Evolutionary conservation across 495 filamentous ascomycete species (phyloP), one percentile per base, ranked within the genome.

Genomic region (Penicillium crystallinum): DNA sequence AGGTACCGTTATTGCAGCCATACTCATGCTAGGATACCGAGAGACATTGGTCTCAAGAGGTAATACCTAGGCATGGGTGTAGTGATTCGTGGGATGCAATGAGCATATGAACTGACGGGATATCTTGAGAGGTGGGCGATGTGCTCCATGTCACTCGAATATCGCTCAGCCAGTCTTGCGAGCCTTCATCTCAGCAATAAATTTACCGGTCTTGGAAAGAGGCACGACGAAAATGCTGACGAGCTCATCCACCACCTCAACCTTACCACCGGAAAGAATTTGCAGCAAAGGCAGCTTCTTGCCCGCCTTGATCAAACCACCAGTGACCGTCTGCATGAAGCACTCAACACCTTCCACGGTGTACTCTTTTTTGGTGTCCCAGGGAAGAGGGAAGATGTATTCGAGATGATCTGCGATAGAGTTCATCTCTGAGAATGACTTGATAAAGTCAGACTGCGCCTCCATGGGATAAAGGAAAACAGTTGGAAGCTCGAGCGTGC

Each of bases 261-360:
- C 81, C 57, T 88, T 91, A n/a, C 87, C 85, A 12, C 77, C 70
- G n/a, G 74, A 73, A 52, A 97, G 69, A 46, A 88, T 78, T 72
- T 90, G 86, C 54, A 89, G 61, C 54, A 97, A 63, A 18, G 82
- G 73, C 47, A 89, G 70, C 64, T 91, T 95, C 79, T 85, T 89
- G n/a, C 93, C 92, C 0, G 88, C 84, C 70, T 95, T 96, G 50
- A 92, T 77, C 57, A 98, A 59, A 10, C 93, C 95, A 0, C 91
- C 90, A 0, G 75, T 71, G 14, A 73, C 62, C 1, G 90, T 97
- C 73, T 96, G 88, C 77, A 91, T 87, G 64, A 86, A 98, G 57
- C 87, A 91, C 58, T 96, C 91, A n/a, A 97, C 88, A 7, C 58
- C 66, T 6, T 73, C 67, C 0, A 70, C 69, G 0, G 73, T 57